Base-by-base conservation (phyloP, 495 filamentous ascomycete genomes). In the Xylaria cubensis region DNA sequence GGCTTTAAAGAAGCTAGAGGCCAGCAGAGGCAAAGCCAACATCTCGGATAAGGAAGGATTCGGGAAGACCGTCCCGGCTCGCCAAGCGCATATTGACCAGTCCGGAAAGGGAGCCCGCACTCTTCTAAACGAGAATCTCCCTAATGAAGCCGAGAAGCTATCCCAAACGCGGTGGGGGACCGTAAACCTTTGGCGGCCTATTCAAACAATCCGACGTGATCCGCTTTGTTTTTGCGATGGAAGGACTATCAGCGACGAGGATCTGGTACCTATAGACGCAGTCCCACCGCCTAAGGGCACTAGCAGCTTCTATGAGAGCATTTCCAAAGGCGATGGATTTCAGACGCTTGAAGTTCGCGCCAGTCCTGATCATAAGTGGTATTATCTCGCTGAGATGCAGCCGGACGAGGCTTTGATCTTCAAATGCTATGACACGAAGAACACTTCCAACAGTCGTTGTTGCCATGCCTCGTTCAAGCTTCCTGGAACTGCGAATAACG, bases 131-230 rank as follows among this genome's bases (percentile, higher is more conserved):
- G 77, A 86, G 73, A 86, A 89, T 55, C 81, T 90, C 2, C 86
- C 82, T 4, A 82, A 82, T 0, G 86, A 89, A 10, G 87, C 87
- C 6, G 80, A 81, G 4, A 80, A 81, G 70, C 81, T 91, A 1
- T 76, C 89, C 17, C 81, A 86, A 69, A 85, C 84, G 34, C 82
- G 89, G 12, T 89, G 85, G 78, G 88, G 90, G 72, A 90, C 90
- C 65, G 89, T 91, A 79, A 91, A 91, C 72, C 88, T 90, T 66
- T 91, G 89, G 89, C 87, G 89, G 7, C 89, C 89, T 7, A 90
- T 91, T 65, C 83, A 85, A 63, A 83, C 84, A 0, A 87, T 90
- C 69, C 73, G 81, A n/a, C 85, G 86, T 58, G 88, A 90, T 64
- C 87, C 87, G 0, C 76, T 90, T 0, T 82, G 83, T 0, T 84